Evolutionary conservation across 2,329 filamentous ascomycete species (phyloP), one percentile per base, ranked within the genome.

Genomic region (Malbranchea zuffiana): DNA sequence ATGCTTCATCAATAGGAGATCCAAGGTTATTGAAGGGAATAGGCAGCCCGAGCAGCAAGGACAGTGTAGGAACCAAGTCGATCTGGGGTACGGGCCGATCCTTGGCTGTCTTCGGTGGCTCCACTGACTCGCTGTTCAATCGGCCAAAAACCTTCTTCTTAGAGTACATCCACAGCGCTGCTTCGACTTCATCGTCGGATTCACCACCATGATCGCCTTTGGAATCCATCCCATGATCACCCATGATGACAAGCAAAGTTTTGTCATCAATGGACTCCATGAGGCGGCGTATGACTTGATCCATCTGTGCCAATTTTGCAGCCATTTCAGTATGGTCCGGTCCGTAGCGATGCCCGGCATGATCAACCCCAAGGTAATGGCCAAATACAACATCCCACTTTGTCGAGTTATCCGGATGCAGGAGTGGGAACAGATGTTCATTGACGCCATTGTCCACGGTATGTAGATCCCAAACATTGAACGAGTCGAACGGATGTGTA

Each of bases 131-230:
- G 3, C 74, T 63, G 32, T 74, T 68, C 1, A 75, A 82, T 25
- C 86, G 78, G 11, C 90, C 90, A 58, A 98, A 98, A 6, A 83
- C 59, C 0, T 78, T 77, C 48, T 75, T 79, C 59, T 87, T 93
- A 1, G 90, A 93, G 58, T 96, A 98, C 86, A 98, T 93, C 88
- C 90, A 98, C 31, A 98, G 61, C 2, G 90, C 86, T 39, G 90
- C 86, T 59, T 98, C 78, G 5, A 98, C 75, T 57, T 98, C 90
- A 46, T 96, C 86, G 48, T 95, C 84, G 20, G 88, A 95, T 65
- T 98, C 90, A 37, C 90, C 90, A n/a, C 90, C 90, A 54, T 98
- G 90, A 48, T 98, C 90, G 12, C 90, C 90, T 63, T 98, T 96
- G 43, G 74, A 68, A 58, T 98, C 90, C 90, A 98, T 98, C 7